A percentile compares a stretch with the other conserved stretches of the same genome.
Conservation (phyloP, 1,284 basidiomycete genomes). For the Apiotrichum laibachii region DNA sequence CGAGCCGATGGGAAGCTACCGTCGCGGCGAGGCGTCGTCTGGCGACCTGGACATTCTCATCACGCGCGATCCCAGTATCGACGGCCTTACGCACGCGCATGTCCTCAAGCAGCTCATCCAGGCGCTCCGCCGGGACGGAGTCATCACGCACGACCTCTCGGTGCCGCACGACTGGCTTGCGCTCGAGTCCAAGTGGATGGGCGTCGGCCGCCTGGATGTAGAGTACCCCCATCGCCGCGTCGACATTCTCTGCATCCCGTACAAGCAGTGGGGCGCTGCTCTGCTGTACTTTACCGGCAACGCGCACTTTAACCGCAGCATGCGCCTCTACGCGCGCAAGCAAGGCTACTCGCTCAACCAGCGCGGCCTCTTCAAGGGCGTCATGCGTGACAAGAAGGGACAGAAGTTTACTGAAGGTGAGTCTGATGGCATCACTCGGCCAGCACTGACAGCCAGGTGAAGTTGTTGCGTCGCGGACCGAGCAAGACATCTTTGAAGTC, state of each 20-base stretch:
- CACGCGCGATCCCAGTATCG: slow-evolving; percentile 63
- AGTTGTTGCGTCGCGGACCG: slow-evolving; percentile 75
- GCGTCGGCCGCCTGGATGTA: slow-evolving; percentile 60
- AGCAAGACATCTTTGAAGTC: slow-evolving; percentile 76
- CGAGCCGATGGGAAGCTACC: slow-evolving; percentile 85
- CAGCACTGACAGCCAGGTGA: slow-evolving; percentile 55
- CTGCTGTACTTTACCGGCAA: slow-evolving; percentile 83
- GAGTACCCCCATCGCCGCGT: slow-evolving; percentile 64
- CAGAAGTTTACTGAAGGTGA: slow-evolving; percentile 65
- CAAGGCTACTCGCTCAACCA: slow-evolving; percentile 84
- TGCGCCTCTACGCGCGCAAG: slow-evolving; percentile 75
- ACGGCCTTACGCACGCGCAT: slow-evolving; percentile 72
- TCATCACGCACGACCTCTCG: slow-evolving; percentile 63
- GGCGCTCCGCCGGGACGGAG: slow-evolving; percentile 58
- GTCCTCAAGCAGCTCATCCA: slow-evolving; percentile 56
- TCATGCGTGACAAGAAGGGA: slow-evolving; percentile 66
- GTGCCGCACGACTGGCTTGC: slow-evolving; percentile 62
- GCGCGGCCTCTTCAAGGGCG: slow-evolving; percentile 67
- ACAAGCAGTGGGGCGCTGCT: slow-evolving; percentile 72
- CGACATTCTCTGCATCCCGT: slow-evolving; percentile 74
- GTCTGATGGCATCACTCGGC: slow-evolving; percentile 21
- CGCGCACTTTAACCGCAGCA: slow-evolving; percentile 84
- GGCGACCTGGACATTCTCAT: slow-evolving; percentile 89
- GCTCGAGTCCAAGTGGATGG: slow-evolving; percentile 74
- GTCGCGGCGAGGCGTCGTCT: slow-evolving; percentile 71